Conservation (phyloP, 306 rosid genomes). For the Glycyrrhiza uralensis region DNA sequence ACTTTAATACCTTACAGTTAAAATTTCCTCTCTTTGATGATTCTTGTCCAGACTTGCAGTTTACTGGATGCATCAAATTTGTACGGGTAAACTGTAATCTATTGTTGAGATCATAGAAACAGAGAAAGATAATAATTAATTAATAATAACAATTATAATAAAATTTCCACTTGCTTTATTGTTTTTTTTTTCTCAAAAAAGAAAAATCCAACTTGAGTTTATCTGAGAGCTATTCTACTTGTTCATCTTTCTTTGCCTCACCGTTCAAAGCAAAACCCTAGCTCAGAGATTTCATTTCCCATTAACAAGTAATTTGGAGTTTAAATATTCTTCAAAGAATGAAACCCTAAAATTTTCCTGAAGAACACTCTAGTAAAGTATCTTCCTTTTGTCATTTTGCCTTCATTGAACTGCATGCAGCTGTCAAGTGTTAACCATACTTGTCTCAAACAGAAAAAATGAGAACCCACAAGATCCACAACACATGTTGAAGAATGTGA, state of each 20-base stretch:
- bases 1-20: slow-evolving; percentile 38
- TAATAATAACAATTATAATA: background rate
- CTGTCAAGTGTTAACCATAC: background rate
- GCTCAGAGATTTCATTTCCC: slow-evolving; percentile 2
- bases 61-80: slow-evolving; percentile 32
- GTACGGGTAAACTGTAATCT: background rate
- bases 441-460: background rate
- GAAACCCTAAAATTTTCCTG: background rate
- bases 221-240: background rate
- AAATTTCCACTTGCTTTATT: background rate
- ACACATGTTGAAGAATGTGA: background rate
- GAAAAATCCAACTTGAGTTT: background rate
- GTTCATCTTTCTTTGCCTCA: slow-evolving; percentile 17
- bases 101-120: background rate
- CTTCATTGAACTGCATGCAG: slow-evolving; percentile 11
- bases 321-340: background rate
- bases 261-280: slow-evolving; percentile 25
- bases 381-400: slow-evolving; percentile 11
- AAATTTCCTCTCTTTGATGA: slow-evolving; percentile 13
- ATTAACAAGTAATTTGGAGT: background rate
- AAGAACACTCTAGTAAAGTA: background rate
- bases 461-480: background rate
- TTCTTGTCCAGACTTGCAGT: slow-evolving; percentile 41
- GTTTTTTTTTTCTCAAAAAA: background rate
- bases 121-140: background rate